Conservation (phyloP, 371 early-diverging fungal species). For the Mucor mucedo region DNA sequence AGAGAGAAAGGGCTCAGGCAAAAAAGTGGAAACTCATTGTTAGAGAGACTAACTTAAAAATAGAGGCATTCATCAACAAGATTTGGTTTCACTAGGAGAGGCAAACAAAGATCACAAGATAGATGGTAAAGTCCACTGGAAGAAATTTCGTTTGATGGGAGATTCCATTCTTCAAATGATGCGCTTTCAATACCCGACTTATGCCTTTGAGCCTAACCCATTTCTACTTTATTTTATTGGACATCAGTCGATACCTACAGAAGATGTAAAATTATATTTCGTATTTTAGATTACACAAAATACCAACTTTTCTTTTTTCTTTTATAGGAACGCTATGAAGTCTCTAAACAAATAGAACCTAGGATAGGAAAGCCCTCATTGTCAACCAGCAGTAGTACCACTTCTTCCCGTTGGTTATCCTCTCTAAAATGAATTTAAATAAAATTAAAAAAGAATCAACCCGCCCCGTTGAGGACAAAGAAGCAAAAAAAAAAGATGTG, state of each 20-base stretch:
- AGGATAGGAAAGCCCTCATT: background rate
- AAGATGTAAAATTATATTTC: constrained; percentile 35
- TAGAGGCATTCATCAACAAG: constrained; percentile 61
- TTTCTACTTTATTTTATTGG: constrained; percentile 39
- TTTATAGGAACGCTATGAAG: constrained; percentile 39
- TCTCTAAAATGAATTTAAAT: background rate
- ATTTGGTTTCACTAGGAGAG: constrained; percentile 57
- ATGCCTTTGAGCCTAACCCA: constrained; percentile 35
- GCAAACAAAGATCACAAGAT: constrained; percentile 61
- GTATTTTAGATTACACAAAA: too few species aligned
- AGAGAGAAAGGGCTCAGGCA: too few species aligned
- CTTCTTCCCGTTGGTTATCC: constrained; percentile 21
- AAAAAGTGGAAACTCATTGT: background rate
- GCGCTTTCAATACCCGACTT: constrained; percentile 46
- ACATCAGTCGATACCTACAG: constrained; percentile 37
- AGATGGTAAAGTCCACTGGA: constrained; percentile 62
- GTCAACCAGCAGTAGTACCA: constrained; percentile 4
- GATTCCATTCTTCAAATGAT: constrained; percentile 51
- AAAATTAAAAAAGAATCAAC: background rate
- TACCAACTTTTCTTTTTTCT: background rate
- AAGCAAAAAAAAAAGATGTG: background rate
- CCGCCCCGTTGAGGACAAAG: too few species aligned
- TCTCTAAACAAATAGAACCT: constrained; percentile 41
- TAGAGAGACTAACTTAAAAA: background rate
- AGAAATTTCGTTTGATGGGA: constrained; percentile 62